Base-by-base conservation (phyloP, 805 yeast species). In the Lachancea fermentati region DNA sequence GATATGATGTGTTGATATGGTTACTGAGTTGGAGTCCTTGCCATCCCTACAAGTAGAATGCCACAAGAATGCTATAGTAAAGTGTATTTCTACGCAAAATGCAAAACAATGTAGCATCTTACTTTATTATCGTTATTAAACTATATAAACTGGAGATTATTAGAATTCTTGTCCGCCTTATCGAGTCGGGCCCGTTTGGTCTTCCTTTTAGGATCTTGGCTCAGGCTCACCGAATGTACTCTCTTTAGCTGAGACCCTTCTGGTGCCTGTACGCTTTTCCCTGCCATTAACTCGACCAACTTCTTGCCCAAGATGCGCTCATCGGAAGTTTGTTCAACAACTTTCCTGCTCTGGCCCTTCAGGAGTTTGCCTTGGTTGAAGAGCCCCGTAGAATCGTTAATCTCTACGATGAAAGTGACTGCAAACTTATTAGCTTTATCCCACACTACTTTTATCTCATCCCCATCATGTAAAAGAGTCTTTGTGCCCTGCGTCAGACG, bases 401-500 rank as follows among this genome's bases (percentile, higher is more conserved):
- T 66, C 11, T 64, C 57, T 3, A 82, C 73, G 32, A 58, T 60
- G 52, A 76, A 84, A 2, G 78, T 73, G 50, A 84, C 62, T 36
- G 61, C 69, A 32, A 78, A 78, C 9, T 68, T 62, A 13, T 75
- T 65, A 4, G 67, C 65, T 17, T 63, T 71, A 56, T 86, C 95
- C 40, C 73, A 69, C 48, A 87, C 80, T 14, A 87, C 64, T 51
- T 77, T 77, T 4, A 88, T 60, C 24, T 63, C 67, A 57, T 87
- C 96, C 0, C 82, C 82, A 45, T 81, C 69, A 51, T 68, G 76
- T 1, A 89, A 52, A 39, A 76, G 70, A 0, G 70, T 72, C 50
- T 85, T 85, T 24, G 73, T 69, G 2, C 82, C 81, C 44, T 77
- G 76, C 0, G 82, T 81, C 34, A 85, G 56, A 36, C 69, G 69